phyloP scores from a whole-genome alignment of 805 yeast species.

The Clavispora santaluciae region DNA sequence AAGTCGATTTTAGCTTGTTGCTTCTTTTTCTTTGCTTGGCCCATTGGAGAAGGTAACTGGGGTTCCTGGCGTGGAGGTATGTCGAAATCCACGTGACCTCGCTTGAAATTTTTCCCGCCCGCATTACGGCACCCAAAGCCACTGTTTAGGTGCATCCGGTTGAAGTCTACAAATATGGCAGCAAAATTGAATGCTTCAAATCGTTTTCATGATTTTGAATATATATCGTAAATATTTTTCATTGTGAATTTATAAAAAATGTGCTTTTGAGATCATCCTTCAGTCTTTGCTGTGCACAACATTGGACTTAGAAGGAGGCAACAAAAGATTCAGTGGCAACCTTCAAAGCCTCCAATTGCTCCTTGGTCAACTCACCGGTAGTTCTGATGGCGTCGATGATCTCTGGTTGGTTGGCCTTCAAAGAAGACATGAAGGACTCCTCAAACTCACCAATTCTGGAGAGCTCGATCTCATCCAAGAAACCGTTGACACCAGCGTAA shows the following conservation, averaged over 20 bases:
- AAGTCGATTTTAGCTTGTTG: neutral
- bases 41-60: neutral
- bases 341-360: conserved; percentile 81
- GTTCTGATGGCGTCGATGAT: conserved; percentile 79
- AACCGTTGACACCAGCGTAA: conserved; percentile 99
- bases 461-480: conserved; percentile 81
- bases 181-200: neutral
- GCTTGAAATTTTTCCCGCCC: neutral
- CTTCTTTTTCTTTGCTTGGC: neutral
- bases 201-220: conserved; percentile 5
- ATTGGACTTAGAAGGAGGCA: conserved; percentile 64
- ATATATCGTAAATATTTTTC: conserved; percentile 17
- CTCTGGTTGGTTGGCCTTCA: conserved; percentile 84
- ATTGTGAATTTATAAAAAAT: conserved; percentile 5
- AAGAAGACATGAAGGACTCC: conserved; percentile 84
- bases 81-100: neutral
- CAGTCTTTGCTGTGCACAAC: conserved; percentile 1
- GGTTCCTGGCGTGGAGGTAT: neutral
- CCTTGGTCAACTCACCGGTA: conserved; percentile 88
- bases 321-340: conserved; percentile 88
- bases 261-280: conserved; percentile 12
- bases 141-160: too few relatives aligned
- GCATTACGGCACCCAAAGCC: too few relatives aligned
- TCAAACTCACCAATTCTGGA: conserved; percentile 88
- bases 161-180: neutral